Evolutionary conservation across 768 basidiomycete genomes (phyloP).

Genomic region (Lentinula sp.): DNA sequence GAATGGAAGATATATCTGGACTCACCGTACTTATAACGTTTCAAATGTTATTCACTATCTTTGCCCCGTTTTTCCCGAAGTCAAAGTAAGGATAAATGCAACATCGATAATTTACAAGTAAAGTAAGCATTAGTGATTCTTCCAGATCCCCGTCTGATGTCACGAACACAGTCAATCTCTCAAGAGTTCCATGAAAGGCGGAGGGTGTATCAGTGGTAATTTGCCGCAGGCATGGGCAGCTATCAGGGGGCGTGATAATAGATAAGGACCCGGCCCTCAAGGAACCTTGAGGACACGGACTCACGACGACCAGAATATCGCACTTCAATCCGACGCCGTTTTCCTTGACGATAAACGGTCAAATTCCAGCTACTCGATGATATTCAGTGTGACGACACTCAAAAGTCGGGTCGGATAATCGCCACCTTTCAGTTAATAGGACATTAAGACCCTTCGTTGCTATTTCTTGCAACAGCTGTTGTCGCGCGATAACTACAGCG

Average conservation of each 20-base stretch:
- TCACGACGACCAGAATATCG: constrained; percentile 61
- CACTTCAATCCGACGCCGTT: constrained; percentile 60
- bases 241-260: constrained; percentile 13
- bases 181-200: constrained; percentile 67
- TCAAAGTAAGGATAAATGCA: not conserved
- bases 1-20: no score
- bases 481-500: constrained; percentile 56
- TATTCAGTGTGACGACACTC: not conserved
- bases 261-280: not conserved
- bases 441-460: constrained; percentile 54
- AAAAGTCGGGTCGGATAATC: not conserved
- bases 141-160: constrained; percentile 2
- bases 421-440: constrained; percentile 63
- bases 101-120: not conserved
- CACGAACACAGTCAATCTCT: constrained; percentile 24
- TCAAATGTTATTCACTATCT: no score
- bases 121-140: not conserved
- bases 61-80: no score
- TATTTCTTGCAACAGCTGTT: constrained; percentile 55
- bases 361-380: constrained; percentile 50
- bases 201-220: constrained; percentile 36
- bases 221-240: constrained; percentile 53
- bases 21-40: no score
- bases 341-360: constrained; percentile 58
- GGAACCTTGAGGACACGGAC: constrained; percentile 11